phyloP scores from a whole-genome alignment of 176 grass and related monocot genomes.

The Musa troglodytarum region DNA sequence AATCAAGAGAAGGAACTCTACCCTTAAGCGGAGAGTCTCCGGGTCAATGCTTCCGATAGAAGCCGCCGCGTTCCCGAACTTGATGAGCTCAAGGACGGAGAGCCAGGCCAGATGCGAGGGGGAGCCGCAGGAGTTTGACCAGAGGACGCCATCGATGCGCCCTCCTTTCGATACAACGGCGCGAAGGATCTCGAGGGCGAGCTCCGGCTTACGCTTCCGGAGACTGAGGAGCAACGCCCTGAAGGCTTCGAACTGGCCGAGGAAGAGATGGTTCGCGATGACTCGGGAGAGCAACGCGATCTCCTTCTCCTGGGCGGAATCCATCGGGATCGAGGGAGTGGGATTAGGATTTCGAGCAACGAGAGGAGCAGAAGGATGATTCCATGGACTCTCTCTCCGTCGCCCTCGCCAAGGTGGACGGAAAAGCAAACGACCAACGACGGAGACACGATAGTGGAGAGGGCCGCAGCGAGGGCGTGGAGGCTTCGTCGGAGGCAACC shows the following conservation, averaged over 20 bases:
- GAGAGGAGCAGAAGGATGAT: not conserved
- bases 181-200: conserved; percentile 49
- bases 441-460: too few species aligned
- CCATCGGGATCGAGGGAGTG: not conserved
- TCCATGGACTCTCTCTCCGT: not conserved
- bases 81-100: conserved; percentile 62
- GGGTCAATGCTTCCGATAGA: conserved; percentile 26
- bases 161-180: conserved; percentile 51
- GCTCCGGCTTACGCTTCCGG: conserved; percentile 52
- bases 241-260: conserved; percentile 85
- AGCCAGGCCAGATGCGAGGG: conserved; percentile 90
- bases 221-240: conserved; percentile 79
- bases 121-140: conserved; percentile 55
- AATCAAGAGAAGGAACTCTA: conserved; percentile 71
- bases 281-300: conserved; percentile 58
- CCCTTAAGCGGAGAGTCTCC: conserved; percentile 48
- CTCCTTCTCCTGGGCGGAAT: conserved; percentile 50
- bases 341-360: conserved; percentile 3
- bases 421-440: not conserved
- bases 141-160: conserved; percentile 54
- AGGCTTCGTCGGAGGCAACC: too few species aligned
- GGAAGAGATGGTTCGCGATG: conserved; percentile 82
- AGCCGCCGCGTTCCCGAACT: conserved; percentile 25
- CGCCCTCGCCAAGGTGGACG: not conserved
- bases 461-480: too few species aligned